Evolutionary conservation across 2,329 filamentous ascomycete genomes (phyloP).

Genomic region (Colletotrichum lini): DNA sequence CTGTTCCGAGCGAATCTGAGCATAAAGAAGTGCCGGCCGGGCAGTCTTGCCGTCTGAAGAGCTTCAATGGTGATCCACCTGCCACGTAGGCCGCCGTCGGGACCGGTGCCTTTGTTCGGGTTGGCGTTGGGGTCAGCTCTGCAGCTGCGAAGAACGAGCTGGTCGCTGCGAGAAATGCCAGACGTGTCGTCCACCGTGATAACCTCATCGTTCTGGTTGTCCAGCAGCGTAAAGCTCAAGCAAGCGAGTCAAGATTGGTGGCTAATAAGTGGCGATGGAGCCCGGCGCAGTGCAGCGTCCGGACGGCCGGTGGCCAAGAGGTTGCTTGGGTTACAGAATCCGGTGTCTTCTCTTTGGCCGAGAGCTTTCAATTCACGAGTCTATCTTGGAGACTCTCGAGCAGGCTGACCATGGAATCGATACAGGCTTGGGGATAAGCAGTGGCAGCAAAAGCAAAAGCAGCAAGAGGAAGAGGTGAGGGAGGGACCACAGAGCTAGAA

Average conservation of each 20-base stretch:
- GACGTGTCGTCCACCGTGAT: constrained; percentile 8
- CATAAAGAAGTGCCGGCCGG: constrained; percentile 67
- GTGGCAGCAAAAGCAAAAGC: not conserved
- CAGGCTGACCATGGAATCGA: not conserved
- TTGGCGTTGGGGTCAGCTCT: constrained; percentile 21
- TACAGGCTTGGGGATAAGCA: not conserved
- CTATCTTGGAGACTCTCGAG: not conserved
- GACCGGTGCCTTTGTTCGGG: constrained; percentile 3
- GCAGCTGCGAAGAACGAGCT: constrained; percentile 2
- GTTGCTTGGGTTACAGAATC: not conserved
- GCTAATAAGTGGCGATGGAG: not conserved
- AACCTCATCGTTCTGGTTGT: constrained; percentile 17
- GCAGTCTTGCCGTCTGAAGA: constrained; percentile 52
- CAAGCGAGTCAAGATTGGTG: not conserved
- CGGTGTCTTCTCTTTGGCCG: not conserved
- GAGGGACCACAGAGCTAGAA: not conserved
- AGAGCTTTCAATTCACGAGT: not conserved
- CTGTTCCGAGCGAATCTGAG: constrained; percentile 60
- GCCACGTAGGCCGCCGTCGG: constrained; percentile 17
- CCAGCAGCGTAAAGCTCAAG: not conserved
- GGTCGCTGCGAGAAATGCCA: constrained; percentile 3
- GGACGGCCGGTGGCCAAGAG: not conserved
- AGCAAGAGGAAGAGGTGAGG: not conserved
- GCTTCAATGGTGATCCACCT: constrained; percentile 16
- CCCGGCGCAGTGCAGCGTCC: not conserved